Base-by-base conservation (phyloP, 768 basidiomycete genomes). In the Mycena haematopus region DNA sequence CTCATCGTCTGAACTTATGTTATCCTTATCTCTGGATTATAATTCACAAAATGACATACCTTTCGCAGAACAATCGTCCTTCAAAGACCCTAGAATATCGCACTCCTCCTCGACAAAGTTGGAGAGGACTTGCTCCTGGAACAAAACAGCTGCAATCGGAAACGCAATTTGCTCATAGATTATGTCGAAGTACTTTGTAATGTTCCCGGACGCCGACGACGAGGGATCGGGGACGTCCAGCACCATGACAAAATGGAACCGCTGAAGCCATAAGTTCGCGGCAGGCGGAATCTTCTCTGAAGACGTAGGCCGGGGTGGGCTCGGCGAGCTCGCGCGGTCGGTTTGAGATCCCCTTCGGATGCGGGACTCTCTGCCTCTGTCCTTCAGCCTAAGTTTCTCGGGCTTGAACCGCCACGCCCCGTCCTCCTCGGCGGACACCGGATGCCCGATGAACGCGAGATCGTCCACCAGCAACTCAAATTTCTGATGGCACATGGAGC, bases 391-490 rank as follows among this genome's bases (percentile, higher is more conserved):
- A 53, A 71, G 66, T 65, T 83, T 86, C 68, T 90, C 89, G n/a
- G 79, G 78, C 70, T 83, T 86, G 73, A 92, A 92, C 42, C 80
- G 79, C 94, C 95, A 95, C 15, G 71, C 79, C 1, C 90, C 92
- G 67, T 90, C 88, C 29, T 79, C 70, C 55, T 92, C 90, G 13
- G 85, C 85, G 71, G 90, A 92, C 2, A 98, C 95, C 1, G 96
- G 97, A 73, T 99, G 96, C 0, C 97, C 97, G 46, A 98, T 82
- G 73, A 98, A 99, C 6, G 88, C 92, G 25, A 99, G 81, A 69
- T 95, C 90, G 72, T 99, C 95, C 25, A 97, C 90, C 42, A 93
- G 76, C 31, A 99, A 84, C 73, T 96, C 95, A 71, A 97, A 98
- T 70, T 93, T 93, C 74, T 94, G 92, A 75, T 99, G 94, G 69